Evolutionary conservation across 2,329 filamentous ascomycete genomes (phyloP), one percentile per base, ranked within the genome.

Genomic region (Botrytis fragariae): DNA sequence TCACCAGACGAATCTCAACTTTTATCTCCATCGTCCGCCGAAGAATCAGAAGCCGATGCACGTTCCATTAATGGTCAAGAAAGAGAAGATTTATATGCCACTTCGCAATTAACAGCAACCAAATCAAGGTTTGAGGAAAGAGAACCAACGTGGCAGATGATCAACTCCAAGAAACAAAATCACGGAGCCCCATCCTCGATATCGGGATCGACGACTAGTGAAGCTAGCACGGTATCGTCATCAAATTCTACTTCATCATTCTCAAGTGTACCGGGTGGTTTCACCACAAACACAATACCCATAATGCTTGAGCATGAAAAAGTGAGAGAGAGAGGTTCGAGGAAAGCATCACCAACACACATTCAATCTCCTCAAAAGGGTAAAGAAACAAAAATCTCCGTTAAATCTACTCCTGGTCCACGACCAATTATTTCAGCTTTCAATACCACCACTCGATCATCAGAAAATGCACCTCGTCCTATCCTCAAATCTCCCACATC

Each of bases 101-200:
- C 44, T 12, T 64, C 69, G 16, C 60, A 71, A 51, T 42, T 73
- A 18, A 64, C 73, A 10, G 74, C 74, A 16, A 74, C 75, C 42
- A 79, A 77, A 69, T 75, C 77, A 1, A 75, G 70, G 42, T 71
- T 76, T 32, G 57, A 71, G 20, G 59, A 64, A 39, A 71, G 63
- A 22, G 79, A 80, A 63, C 76, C 77, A 45, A 57, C 67, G 29
- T 79, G 79, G 79, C 75, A 78, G 71, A 80, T 79, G 74, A 63
- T 78, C 48, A 74, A 73, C n/a, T 72, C 73, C 62, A 71, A 57
- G n/a, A 62, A 48, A 44, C 44, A 37, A 64, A 39, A 44, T 35
- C 65, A 71, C 25, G 32, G 45, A 4, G 72, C 76, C 29, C 35
- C 73, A 25, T 71, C 73, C 6, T 74, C 75, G 4, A n/a, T 71